Percentiles rank a stretch among this genome's conserved stretches.
Conservation (phyloP, 768 basidiomycete species). For the Crepidotus variabilis region DNA sequence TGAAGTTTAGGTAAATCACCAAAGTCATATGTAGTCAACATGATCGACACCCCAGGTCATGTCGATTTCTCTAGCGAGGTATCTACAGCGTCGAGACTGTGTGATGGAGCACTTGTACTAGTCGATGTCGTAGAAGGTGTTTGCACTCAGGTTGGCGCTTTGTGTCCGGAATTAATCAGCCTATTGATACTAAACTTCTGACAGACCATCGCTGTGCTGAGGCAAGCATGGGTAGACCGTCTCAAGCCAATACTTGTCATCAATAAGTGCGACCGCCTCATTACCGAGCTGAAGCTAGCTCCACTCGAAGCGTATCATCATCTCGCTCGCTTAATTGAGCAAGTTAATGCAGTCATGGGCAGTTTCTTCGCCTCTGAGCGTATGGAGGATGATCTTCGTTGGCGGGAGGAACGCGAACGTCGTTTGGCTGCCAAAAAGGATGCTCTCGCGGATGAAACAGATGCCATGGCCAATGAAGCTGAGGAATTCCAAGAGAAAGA, state of each 20-base stretch:
- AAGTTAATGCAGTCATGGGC: slow-evolving; percentile 98
- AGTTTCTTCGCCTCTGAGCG: slow-evolving; percentile 95
- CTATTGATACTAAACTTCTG: neutral
- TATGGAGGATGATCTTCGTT: slow-evolving; percentile 94
- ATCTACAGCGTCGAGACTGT: slow-evolving; percentile 87
- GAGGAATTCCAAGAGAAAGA: slow-evolving; percentile 91
- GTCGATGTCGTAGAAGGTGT: slow-evolving; percentile 98
- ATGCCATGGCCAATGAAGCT: slow-evolving; percentile 52
- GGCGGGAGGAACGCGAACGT: slow-evolving; percentile 89
- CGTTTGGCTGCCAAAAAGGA: slow-evolving; percentile 77
- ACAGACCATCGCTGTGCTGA: slow-evolving; percentile 91
- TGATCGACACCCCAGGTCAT: slow-evolving; percentile 99
- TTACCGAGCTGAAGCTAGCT: slow-evolving; percentile 88
- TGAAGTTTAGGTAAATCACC: neutral
- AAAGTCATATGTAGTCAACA: slow-evolving; percentile 39
- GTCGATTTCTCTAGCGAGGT: slow-evolving; percentile 99
- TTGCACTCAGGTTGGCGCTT: slow-evolving; percentile 79
- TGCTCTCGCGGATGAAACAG: slow-evolving; percentile 59
- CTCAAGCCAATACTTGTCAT: slow-evolving; percentile 91
- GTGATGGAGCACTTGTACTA: slow-evolving; percentile 92
- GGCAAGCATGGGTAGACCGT: slow-evolving; percentile 91
- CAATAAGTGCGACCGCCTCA: slow-evolving; percentile 93
- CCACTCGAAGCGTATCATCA: slow-evolving; percentile 94
- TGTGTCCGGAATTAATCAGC: neutral
- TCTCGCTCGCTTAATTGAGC: slow-evolving; percentile 88